Base-by-base conservation (phyloP, 257 asterid genomes). In the Lithospermum erythrorhizon region DNA sequence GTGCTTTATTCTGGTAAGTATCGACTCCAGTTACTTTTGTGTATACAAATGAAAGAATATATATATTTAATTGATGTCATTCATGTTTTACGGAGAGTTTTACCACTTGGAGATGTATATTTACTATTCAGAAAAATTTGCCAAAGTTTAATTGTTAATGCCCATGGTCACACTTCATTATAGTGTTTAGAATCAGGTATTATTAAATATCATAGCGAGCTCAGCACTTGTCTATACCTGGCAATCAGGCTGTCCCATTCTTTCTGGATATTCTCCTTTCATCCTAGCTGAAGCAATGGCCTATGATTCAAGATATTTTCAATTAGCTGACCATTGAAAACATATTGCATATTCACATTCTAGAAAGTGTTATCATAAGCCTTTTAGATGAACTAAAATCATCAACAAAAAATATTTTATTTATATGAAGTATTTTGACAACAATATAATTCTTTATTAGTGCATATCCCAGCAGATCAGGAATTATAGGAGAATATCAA, bases 191-290 rank as follows among this genome's bases (percentile, higher is more conserved):
- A 41, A 13, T 41, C 49, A 41, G 13, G 13, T 52, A 17, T 20
- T 52, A 52, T 0, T 7, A n/a, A 17, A 52, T 13, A 52, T 55
- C 30, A 55, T 9, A 55, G 59, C 6, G 25, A 22, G 23, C 9
- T 9, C 37, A 56, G 17, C 4, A 22, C 20, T 22, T 27, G 32
- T 61, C 41, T 72, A 66, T 78, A 85, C 97, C 97, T 81, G 89
- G 66, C 96, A 91, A 73, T 91, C 98, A 55, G 89, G 87, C 69
- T 86, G 95, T 67, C 97, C 98, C 20, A 71, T 61, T 82, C 95
- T 84, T 79, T 91, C 98, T 61, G 98, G 98, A 73, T 84, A 86
- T 73, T 88, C 95, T 62, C 90, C 95, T 75, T 83, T 86, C 90
- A 86, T 86, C 78, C 84, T 80, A 76, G 98, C 89, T 23, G 95